These are phyloP conservation scores for Kwoniella sp. DNA, from an alignment of 768 basidiomycete genomes.

Conservation along the genomic window DNA sequence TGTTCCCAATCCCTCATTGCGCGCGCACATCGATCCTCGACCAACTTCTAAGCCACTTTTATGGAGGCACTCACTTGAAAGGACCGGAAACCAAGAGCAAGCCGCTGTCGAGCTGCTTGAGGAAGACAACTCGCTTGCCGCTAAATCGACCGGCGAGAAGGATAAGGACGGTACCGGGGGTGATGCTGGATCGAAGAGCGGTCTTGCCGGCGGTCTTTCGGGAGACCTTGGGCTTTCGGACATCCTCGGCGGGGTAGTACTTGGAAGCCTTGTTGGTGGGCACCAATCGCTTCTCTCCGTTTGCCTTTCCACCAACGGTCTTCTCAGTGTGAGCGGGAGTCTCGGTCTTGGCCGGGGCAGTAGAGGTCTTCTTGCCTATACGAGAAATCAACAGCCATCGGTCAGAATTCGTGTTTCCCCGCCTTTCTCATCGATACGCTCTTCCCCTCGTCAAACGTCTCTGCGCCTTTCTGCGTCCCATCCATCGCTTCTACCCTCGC, in stretches of 20 bases:
- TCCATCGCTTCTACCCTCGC: neutral
- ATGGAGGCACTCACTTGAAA: slow-evolving; percentile 65
- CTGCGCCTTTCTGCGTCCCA: neutral
- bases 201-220: slow-evolving; percentile 75
- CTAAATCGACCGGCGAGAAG: slow-evolving; percentile 96
- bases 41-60: neutral
- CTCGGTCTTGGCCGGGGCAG: slow-evolving; percentile 65
- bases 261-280: slow-evolving; percentile 74
- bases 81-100: slow-evolving; percentile 95
- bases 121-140: slow-evolving; percentile 96
- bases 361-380: slow-evolving; percentile 64
- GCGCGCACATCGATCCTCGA: neutral
- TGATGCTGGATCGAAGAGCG: slow-evolving; percentile 80
- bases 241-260: slow-evolving; percentile 73
- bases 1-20: neutral
- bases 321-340: slow-evolving; percentile 73
- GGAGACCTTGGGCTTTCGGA: slow-evolving; percentile 84
- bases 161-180: slow-evolving; percentile 91
- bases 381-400: neutral
- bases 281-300: slow-evolving; percentile 82
- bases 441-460: neutral
- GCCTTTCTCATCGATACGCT: too few species aligned
- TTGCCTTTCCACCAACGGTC: slow-evolving; percentile 80
- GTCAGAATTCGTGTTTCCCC: slow-evolving; percentile 3
- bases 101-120: slow-evolving; percentile 88